A percentile compares a stretch with the other conserved stretches of the same genome.
These are phyloP conservation scores for Boletus vermiculosoides DNA, from an alignment of 768 basidiomycete genomes.

Conservation along the genomic window DNA sequence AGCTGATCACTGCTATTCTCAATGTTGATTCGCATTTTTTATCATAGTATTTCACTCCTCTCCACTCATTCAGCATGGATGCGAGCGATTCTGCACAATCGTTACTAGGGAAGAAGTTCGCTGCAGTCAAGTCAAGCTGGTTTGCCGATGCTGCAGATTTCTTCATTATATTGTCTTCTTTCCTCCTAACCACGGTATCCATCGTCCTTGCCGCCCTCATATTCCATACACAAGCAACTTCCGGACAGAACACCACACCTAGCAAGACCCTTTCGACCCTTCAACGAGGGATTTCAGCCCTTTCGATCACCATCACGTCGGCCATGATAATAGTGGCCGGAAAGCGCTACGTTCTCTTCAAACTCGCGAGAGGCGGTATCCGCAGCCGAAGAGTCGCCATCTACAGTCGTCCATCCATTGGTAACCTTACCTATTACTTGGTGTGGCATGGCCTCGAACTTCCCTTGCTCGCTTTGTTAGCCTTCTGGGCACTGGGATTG, in stretches of 20 bases:
- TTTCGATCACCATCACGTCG: background rate
- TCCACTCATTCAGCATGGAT: background rate
- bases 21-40: background rate
- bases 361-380: background rate
- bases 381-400: constrained; percentile 2
- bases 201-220: constrained; percentile 1
- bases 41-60: background rate
- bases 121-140: background rate
- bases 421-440: background rate
- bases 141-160: background rate
- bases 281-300: background rate
- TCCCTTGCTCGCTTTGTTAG: background rate
- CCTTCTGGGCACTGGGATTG: background rate
- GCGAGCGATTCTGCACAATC: background rate
- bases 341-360: constrained; percentile 5
- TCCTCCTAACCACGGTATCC: background rate
- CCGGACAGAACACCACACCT: background rate
- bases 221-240: background rate
- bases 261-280: background rate
- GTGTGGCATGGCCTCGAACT: background rate
- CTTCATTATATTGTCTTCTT: background rate
- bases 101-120: background rate
- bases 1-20: background rate
- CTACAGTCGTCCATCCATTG: constrained; percentile 1
- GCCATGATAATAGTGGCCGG: background rate